A percentile compares a stretch with the other conserved stretches of the same genome.
phyloP scores from a whole-genome alignment of 2,329 filamentous ascomycete species.

The Diplodia mutila region DNA sequence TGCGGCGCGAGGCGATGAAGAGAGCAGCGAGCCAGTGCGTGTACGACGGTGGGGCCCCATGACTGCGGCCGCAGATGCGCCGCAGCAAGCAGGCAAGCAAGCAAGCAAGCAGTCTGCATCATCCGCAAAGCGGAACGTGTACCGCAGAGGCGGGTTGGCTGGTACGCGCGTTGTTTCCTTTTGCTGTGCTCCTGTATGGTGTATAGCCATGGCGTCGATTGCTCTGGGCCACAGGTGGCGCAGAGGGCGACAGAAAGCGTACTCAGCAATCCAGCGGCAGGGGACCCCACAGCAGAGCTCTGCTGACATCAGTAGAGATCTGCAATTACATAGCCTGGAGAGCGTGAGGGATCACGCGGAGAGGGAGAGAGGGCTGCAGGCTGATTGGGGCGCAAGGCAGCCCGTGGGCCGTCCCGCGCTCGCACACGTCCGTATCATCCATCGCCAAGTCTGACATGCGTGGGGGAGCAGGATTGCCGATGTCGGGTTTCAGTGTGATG shows the following conservation, averaged over 20 bases:
- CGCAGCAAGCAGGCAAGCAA: not conserved
- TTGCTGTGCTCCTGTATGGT: not conserved
- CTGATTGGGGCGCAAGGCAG: not conserved
- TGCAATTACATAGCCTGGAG: not conserved
- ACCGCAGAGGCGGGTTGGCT: no score
- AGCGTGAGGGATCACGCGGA: not conserved
- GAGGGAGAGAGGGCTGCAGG: not conserved
- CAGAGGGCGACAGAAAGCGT: not conserved
- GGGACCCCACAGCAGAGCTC: not conserved
- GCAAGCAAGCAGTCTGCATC: no score
- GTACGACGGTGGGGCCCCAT: not conserved
- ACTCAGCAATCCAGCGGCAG: no score
- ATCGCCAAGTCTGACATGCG: not conserved
- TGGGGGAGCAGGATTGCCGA: not conserved
- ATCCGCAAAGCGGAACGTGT: no score
- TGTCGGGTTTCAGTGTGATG: not conserved
- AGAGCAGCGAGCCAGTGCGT: not conserved
- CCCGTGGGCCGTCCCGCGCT: no score
- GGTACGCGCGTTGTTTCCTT: not conserved
- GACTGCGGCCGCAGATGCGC: not conserved
- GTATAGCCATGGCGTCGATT: not conserved
- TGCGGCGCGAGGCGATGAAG: slow-evolving; percentile 3
- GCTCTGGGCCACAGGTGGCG: not conserved
- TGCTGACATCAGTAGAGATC: not conserved
- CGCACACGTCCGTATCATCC: not conserved